Evolutionary conservation across 2,329 filamentous ascomycete species (phyloP).

Genomic region (Davidsoniella eucalypti): DNA sequence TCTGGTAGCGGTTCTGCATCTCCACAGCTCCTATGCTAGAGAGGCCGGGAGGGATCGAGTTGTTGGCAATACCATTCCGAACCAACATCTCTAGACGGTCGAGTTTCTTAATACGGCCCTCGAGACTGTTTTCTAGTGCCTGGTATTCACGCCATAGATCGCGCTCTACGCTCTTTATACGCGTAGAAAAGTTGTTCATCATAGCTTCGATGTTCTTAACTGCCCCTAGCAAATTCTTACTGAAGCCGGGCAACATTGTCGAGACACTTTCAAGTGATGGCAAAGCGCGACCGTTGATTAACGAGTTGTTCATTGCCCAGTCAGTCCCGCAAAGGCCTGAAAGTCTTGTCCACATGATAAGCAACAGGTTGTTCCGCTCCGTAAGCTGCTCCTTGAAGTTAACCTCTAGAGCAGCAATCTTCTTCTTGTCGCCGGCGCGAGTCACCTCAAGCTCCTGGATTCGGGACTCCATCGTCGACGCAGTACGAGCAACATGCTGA

Average conservation of each 20-base stretch:
- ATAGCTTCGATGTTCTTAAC: slow-evolving; percentile 76
- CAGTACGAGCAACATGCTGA: slow-evolving; percentile 70
- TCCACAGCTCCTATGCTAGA: slow-evolving; percentile 18
- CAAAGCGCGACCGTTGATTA: slow-evolving; percentile 71
- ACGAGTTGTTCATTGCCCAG: slow-evolving; percentile 77
- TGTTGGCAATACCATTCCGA: slow-evolving; percentile 42
- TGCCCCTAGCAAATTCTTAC: slow-evolving; percentile 72
- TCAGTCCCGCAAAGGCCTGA: slow-evolving; percentile 75
- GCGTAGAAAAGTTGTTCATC: slow-evolving; percentile 58
- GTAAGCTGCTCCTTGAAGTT: slow-evolving; percentile 72
- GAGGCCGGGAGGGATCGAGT: slow-evolving; percentile 24
- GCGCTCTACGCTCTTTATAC: slow-evolving; percentile 72
- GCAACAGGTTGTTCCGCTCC: slow-evolving; percentile 76
- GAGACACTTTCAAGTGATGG: slow-evolving; percentile 75
- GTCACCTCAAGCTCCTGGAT: slow-evolving; percentile 75
- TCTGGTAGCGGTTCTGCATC: slow-evolving; percentile 30
- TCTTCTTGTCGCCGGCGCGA: slow-evolving; percentile 61
- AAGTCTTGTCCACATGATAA: slow-evolving; percentile 80
- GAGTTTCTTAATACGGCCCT: slow-evolving; percentile 65
- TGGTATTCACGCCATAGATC: slow-evolving; percentile 88
- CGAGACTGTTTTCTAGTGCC: slow-evolving; percentile 63
- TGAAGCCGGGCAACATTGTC: slow-evolving; percentile 74
- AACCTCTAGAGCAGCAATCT: slow-evolving; percentile 58
- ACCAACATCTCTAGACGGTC: slow-evolving; percentile 73
- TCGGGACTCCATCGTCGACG: slow-evolving; percentile 68